Evolutionary conservation across 192 early-diverging fungal genomes (phyloP).

Genomic region (Helicostylum pulchrum): DNA sequence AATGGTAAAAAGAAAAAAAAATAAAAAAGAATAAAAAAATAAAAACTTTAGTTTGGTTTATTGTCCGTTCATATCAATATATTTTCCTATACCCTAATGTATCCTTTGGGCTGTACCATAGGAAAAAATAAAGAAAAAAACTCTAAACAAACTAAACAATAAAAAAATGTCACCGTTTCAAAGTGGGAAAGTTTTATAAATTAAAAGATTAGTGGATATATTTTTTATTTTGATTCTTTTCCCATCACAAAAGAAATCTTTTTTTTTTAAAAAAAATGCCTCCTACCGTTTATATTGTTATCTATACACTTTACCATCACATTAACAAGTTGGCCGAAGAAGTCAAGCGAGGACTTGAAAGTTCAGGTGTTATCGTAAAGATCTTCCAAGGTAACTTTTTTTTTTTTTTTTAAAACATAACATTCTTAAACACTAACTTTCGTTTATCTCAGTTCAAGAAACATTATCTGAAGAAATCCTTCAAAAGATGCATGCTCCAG

Average conservation of each 20-base stretch:
- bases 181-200: background rate
- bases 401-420: no score
- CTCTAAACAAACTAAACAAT: background rate
- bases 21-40: no score
- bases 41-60: no score
- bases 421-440: no score
- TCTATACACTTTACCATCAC: conserved; percentile 58
- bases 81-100: background rate
- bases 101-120: no score
- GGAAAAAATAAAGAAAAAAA: background rate
- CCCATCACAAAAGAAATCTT: background rate
- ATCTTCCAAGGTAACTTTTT: conserved; percentile 41
- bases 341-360: conserved; percentile 65
- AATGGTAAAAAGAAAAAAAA: no score
- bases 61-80: no score
- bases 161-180: background rate
- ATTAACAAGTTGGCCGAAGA: conserved; percentile 65
- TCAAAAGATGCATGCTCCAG: conserved; percentile 51
- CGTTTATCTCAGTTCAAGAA: conserved; percentile 58
- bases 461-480: conserved; percentile 55
- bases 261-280: no score
- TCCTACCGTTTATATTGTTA: conserved; percentile 37
- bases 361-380: conserved; percentile 33
- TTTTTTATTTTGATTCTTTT: background rate
- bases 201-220: background rate